Evolutionary conservation across 805 yeast species (phyloP).

Genomic region (Peterozyma toletana): DNA sequence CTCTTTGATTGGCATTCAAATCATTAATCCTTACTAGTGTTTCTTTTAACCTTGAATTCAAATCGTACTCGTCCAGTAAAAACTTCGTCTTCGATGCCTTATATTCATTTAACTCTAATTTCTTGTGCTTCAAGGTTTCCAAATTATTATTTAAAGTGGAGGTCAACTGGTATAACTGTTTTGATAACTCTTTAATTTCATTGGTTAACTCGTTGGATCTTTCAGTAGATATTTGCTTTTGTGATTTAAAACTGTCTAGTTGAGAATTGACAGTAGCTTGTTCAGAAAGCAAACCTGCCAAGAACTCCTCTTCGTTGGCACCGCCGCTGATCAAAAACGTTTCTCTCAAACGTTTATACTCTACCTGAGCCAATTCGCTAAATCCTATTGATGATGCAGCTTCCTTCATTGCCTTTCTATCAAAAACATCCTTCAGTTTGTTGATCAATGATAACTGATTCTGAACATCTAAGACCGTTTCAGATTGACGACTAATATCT

Average conservation of each 20-base stretch:
- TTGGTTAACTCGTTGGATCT: constrained; percentile 26
- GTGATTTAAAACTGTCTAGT: constrained; percentile 26
- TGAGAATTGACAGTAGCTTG: constrained; percentile 34
- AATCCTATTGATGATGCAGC: constrained; percentile 18
- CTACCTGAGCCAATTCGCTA: constrained; percentile 32
- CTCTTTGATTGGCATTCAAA: constrained; percentile 69
- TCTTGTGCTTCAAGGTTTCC: constrained; percentile 22
- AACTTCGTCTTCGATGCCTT: constrained; percentile 28
- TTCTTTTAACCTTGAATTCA: constrained; percentile 59
- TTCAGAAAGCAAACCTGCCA: constrained; percentile 33
- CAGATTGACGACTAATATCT: constrained; percentile 48
- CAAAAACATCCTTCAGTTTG: constrained; percentile 29
- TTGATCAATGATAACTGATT: constrained; percentile 40
- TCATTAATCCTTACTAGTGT: constrained; percentile 60
- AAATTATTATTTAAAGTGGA: constrained; percentile 19
- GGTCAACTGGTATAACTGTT: constrained; percentile 20
- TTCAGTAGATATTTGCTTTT: constrained; percentile 24
- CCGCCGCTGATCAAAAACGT: constrained; percentile 49
- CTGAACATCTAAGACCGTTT: constrained; percentile 31
- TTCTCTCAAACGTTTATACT: constrained; percentile 54
- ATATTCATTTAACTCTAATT: constrained; percentile 18
- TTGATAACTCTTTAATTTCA: constrained; percentile 22
- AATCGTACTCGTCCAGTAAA: constrained; percentile 42
- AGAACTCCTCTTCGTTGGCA: constrained; percentile 44
- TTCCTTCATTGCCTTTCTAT: constrained; percentile 23